phyloP scores from a whole-genome alignment of 1,139 yeast species.

The Sugiyamaella castrensis region DNA sequence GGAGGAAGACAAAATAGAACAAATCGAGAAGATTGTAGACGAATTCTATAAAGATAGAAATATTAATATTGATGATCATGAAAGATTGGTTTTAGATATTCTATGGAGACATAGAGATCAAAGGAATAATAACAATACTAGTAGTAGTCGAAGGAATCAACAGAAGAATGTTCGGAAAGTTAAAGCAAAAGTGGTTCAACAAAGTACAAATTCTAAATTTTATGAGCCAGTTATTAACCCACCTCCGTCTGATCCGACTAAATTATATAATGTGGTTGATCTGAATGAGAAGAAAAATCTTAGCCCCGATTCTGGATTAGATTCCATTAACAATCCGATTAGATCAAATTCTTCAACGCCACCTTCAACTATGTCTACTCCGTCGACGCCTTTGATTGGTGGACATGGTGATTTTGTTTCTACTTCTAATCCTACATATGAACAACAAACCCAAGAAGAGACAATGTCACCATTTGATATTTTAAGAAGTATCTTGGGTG shows the following conservation, averaged over 20 bases:
- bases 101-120: conserved; percentile 42
- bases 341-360: conserved; percentile 1
- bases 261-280: conserved; percentile 16
- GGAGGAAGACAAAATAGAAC: conserved; percentile 43
- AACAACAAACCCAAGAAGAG: conserved; percentile 12
- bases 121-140: conserved; percentile 1
- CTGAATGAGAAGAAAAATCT: conserved; percentile 12
- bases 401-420: too few species aligned
- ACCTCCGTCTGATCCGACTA: conserved; percentile 22
- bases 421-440: neutral
- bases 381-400: conserved; percentile 1
- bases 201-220: conserved; percentile 1
- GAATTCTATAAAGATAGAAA: conserved; percentile 20
- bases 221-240: conserved; percentile 14
- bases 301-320: too few species aligned
- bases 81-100: conserved; percentile 40
- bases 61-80: conserved; percentile 25
- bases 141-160: neutral
- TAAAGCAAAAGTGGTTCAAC: conserved; percentile 4
- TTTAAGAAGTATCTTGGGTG: conserved; percentile 34
- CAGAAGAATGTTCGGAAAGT: neutral
- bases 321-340: too few species aligned
- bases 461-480: conserved; percentile 35
- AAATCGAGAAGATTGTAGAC: conserved; percentile 37
- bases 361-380: neutral